A percentile compares a stretch with the other conserved stretches of the same genome.
These are phyloP conservation scores for Nissolia schottii DNA, from an alignment of 306 rosid species.

Conservation along the genomic window DNA sequence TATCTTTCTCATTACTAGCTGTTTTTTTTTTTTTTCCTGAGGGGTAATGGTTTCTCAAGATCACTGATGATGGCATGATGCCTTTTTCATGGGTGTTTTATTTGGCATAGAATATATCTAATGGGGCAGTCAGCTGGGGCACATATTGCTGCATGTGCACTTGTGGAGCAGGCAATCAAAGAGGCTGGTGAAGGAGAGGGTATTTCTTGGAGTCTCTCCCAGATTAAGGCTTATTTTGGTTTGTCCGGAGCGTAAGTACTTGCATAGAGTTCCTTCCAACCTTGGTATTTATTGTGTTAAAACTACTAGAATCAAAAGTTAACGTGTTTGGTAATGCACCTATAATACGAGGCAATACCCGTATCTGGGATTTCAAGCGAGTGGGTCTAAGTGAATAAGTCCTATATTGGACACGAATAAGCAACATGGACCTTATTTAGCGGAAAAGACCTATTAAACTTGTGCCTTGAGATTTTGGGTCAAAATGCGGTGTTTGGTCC, in stretches of 20 bases:
- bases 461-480: no score
- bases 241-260: constrained; percentile 86
- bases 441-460: no score
- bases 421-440: neutral
- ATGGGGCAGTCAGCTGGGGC: constrained; percentile 99
- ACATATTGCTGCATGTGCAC: constrained; percentile 85
- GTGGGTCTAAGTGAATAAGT: neutral
- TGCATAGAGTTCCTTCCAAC: neutral
- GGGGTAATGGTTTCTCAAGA: neutral
- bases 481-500: no score
- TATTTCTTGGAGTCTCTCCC: constrained; percentile 78
- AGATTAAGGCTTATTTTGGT: constrained; percentile 84
- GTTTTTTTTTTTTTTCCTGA: neutral
- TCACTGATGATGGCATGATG: constrained; percentile 9
- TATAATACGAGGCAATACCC: neutral
- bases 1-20: neutral
- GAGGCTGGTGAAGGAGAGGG: constrained; percentile 87
- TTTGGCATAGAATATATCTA: constrained; percentile 60
- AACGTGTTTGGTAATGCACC: neutral
- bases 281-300: neutral
- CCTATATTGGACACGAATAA: neutral
- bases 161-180: constrained; percentile 82
- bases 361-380: neutral
- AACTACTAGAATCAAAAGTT: no score
- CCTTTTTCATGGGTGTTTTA: constrained; percentile 6